Conservation (phyloP, 306 rosid genomes). For the Dryas drummondii region DNA sequence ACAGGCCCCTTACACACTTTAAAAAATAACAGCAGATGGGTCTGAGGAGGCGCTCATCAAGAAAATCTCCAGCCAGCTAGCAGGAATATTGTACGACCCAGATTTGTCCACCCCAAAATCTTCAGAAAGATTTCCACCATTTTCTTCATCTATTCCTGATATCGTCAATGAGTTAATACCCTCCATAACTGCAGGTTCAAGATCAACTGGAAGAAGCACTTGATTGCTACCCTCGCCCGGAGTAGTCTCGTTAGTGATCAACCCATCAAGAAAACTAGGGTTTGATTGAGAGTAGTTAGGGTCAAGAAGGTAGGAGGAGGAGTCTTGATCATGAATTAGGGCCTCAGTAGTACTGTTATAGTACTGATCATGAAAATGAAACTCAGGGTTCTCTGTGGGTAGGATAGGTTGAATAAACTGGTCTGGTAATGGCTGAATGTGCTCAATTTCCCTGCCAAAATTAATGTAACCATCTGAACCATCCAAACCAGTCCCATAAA, state of each 20-base stretch:
- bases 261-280: neutral
- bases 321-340: neutral
- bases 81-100: neutral
- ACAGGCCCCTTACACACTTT: too few relatives aligned
- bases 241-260: neutral
- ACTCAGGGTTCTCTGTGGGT: neutral
- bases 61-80: slow-evolving; percentile 14
- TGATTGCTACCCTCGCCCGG: neutral
- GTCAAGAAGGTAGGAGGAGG: neutral
- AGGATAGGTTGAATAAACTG: neutral
- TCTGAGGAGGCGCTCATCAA: neutral
- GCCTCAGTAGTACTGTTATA: neutral
- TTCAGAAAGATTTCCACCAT: slow-evolving; percentile 3
- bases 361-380: neutral
- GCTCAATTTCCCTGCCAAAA: neutral
- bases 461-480: neutral
- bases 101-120: neutral
- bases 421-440: neutral
- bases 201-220: neutral
- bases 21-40: too few relatives aligned
- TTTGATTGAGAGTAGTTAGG: neutral
- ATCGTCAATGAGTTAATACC: neutral
- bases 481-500: neutral
- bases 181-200: neutral
- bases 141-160: neutral